Base-by-base conservation (phyloP, 2,329 filamentous ascomycete genomes). In the Colletotrichum chlorophyti region DNA sequence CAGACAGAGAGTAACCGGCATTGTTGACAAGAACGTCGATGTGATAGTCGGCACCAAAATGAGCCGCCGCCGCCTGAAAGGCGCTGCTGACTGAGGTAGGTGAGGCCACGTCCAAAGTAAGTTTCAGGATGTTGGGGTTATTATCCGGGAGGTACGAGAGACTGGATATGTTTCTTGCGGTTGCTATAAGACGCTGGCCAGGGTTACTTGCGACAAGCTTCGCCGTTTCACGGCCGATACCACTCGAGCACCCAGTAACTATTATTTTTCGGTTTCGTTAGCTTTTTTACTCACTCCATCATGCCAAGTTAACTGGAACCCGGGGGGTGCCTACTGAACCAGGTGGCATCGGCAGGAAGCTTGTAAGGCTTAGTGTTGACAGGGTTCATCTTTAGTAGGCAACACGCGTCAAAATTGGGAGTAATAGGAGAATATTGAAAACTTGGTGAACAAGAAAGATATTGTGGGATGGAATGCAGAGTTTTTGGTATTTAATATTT, bases 61-160 rank as follows among this genome's bases (percentile, higher is more conserved):
- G 79, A 4, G 76, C 69, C 3, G 71, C 27, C 0, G 77, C 76
- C 17, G 72, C 69, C 11, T 77, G 62, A 35, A 77, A 68, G 2
- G 73, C 68, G 1, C 67, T 53, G 6, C 67, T 53, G n/a, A 72
- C 66, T 6, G 67, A 69, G 35, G 76, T 67, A 46, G 83, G 77
- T 5, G 79, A 77, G 1, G 78, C 81, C 0, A 86, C 83, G 63
- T 87, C 83, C 23, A 86, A 75, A 17, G 79, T 74, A 2, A 79
- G 63, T 4, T 79, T 63, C 2, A 85, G 71, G 60, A 77, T 78
- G 63, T 83, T 84, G 40, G 63, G 4, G 5, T 75, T 71, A 29
- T 78, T 72, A 32, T 73, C 75, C 2, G 74, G 69, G 29, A 73
- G 69, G 1, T 74, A 64, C 3, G 68, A 53, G 3, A 80, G 68